Evolutionary conservation across 2,329 filamentous ascomycete genomes (phyloP), one percentile per base, ranked within the genome.

Genomic region (Sclerotinia minor): DNA sequence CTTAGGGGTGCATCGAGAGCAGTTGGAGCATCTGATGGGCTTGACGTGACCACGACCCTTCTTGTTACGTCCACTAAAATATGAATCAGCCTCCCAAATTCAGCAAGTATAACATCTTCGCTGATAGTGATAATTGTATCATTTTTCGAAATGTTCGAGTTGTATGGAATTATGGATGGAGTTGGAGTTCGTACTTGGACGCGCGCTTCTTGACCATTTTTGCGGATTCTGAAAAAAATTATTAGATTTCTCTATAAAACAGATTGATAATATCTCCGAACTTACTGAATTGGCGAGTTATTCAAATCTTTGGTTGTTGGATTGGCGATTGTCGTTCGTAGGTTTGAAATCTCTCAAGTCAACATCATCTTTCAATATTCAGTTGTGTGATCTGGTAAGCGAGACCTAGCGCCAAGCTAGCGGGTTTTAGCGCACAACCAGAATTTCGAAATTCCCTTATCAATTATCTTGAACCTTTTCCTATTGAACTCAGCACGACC

Each of bases 1-100:
- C 91, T 99, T 99, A 70, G 67, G 81, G 74, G 75, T 83, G 83
- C 81, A 89, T 82, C 80, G 85, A 78, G 85, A 92, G 89, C 85
- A 95, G 89, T 89, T 92, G 85, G 86, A 92, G 90, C 85, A 95
- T 81, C 89, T 92, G 86, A 99, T 97, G 80, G 95, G 96, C 90
- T 99, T 99, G 85, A 96, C 93, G 89, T 98, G 94, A 87, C 95
- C 95, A 83, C 95, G 92, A 83, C 95, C 94, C 85, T 97, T 97
- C 93, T 97, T 97, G 92, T 98, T 97, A 83, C 94, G 93, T 83
- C 94, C 94, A 87, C 92, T 96, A 81, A 73, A 76, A 58, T 53
- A 45, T 44, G 15, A 63, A 67, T 67, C 50, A 67, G 65, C 41
- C 65, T 64, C 41, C 59, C 26, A 41, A 1, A 19, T 50, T 38